Conservation (phyloP, 73 alveolate species). For the Symbiodinium pilosum region DNA sequence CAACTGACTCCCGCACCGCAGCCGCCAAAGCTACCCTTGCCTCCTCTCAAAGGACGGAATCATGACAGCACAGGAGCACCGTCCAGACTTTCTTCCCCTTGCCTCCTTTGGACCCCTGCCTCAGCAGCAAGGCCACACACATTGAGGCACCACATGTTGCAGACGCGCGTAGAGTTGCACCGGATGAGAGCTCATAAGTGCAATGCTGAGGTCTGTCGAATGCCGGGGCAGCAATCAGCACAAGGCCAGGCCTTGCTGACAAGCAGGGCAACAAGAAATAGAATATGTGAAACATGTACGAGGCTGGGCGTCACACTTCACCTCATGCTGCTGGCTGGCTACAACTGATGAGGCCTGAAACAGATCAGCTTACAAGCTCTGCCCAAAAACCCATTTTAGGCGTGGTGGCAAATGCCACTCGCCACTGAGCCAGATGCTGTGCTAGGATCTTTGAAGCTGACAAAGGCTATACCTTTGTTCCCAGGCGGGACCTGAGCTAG, state of each 20-base stretch:
- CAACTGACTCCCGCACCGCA: background rate
- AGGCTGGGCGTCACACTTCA: conserved; percentile 31
- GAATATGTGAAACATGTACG: background rate
- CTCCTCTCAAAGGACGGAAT: background rate
- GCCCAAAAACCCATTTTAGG: background rate
- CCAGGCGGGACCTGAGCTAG: conserved; percentile 64
- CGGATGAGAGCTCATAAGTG: background rate
- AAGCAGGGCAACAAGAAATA: no score
- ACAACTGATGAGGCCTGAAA: conserved; percentile 66
- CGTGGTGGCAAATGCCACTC: no score
- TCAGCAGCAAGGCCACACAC: no score
- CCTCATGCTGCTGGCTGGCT: conserved; percentile 78
- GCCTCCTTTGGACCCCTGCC: conserved; percentile 23
- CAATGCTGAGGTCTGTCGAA: conserved; percentile 64
- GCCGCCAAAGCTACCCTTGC: conserved; percentile 8
- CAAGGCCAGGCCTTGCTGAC: conserved; percentile 49
- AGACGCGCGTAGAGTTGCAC: no score
- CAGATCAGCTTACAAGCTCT: background rate
- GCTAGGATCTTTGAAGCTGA: conserved; percentile 87
- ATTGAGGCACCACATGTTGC: no score
- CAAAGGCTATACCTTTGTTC: conserved; percentile 89
- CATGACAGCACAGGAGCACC: no score
- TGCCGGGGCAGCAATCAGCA: conserved; percentile 86
- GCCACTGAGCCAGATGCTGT: background rate
- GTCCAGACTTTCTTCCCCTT: background rate